Conservation (phyloP, 768 basidiomycete genomes). For the Auriscalpium orientale region DNA sequence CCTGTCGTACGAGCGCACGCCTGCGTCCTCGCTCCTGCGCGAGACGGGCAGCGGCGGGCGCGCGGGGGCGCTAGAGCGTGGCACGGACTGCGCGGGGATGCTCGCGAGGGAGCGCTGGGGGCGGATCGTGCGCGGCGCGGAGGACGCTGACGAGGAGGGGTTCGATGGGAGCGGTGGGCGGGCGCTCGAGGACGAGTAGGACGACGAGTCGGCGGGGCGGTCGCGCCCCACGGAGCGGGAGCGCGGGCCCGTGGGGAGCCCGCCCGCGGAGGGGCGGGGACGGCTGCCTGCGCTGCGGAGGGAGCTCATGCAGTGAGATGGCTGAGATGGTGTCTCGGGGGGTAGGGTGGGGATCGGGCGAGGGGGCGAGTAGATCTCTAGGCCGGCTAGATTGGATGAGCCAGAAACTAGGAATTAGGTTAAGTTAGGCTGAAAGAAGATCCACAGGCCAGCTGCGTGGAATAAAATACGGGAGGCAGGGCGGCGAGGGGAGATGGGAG, state of each 20-base stretch:
- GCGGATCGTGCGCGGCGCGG: slow-evolving; percentile 13
- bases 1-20: not conserved
- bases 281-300: not conserved
- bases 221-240: slow-evolving; percentile 28
- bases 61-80: slow-evolving; percentile 1
- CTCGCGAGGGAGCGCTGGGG: slow-evolving; percentile 16
- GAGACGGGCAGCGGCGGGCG: slow-evolving; percentile 11
- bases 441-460: no score
- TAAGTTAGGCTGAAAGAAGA: no score
- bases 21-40: not conserved
- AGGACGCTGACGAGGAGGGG: slow-evolving; percentile 1
- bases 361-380: no score
- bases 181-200: not conserved
- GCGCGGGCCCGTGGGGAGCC: slow-evolving; percentile 34
- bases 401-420: no score
- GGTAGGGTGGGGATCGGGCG: no score
- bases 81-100: slow-evolving; percentile 3
- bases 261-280: slow-evolving; percentile 13
- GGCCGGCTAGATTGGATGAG: no score
- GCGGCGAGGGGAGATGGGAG: no score
- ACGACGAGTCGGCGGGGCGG: slow-evolving; percentile 2
- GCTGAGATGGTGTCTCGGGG: no score
- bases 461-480: no score
- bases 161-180: not conserved
- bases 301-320: slow-evolving; percentile 8